phyloP scores from a whole-genome alignment of 257 asterid genomes.

The Paulownia fortunei region DNA sequence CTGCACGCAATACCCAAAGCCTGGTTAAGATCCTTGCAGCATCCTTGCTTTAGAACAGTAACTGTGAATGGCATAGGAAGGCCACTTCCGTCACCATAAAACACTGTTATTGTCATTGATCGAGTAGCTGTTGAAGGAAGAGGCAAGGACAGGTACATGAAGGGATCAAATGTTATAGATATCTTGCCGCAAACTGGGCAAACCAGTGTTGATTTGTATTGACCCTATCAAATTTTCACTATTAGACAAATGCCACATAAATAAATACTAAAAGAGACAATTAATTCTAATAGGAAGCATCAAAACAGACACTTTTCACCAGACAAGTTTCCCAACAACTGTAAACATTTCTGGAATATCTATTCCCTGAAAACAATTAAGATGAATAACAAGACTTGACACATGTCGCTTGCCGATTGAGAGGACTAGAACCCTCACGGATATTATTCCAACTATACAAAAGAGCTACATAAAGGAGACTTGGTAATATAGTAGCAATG shows the following conservation, averaged over 20 bases:
- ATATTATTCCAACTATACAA: slow-evolving; percentile 7
- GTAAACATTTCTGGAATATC: neutral
- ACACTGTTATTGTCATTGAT: slow-evolving; percentile 76
- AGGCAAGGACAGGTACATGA: slow-evolving; percentile 95
- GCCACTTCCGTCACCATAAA: slow-evolving; percentile 84
- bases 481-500: neutral
- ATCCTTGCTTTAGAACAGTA: slow-evolving; percentile 77
- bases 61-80: slow-evolving; percentile 96
- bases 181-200: slow-evolving; percentile 89
- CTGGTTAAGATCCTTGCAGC: slow-evolving; percentile 78
- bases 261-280: neutral
- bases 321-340: slow-evolving; percentile 1
- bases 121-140: slow-evolving; percentile 93
- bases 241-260: slow-evolving; percentile 28
- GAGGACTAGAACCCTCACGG: neutral
- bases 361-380: slow-evolving; percentile 1
- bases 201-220: slow-evolving; percentile 92
- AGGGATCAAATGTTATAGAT: slow-evolving; percentile 95
- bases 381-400: neutral
- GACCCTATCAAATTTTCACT: slow-evolving; percentile 67
- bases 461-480: neutral
- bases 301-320: neutral
- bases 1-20: slow-evolving; percentile 74
- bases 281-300: neutral
- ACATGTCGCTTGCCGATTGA: neutral